These are phyloP conservation scores for Pulveroboletus sp. DNA, from an alignment of 1,284 basidiomycete genomes.

Conservation along the genomic window DNA sequence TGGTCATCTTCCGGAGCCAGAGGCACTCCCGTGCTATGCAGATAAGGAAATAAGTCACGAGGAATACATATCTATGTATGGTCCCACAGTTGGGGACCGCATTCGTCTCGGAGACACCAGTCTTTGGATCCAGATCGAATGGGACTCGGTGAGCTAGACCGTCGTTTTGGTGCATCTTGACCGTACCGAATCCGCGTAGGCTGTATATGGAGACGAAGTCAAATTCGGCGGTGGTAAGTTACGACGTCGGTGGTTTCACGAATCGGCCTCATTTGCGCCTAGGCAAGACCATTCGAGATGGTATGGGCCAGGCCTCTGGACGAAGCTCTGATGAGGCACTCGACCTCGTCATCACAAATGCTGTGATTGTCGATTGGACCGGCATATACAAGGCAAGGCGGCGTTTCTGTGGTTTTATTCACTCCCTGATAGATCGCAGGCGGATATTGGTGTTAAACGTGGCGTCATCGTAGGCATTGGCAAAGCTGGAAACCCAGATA, in stretches of 20 bases:
- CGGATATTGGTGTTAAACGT: slow-evolving; percentile 93
- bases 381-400: slow-evolving; percentile 85
- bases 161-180: not conserved
- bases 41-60: slow-evolving; percentile 62
- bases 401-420: not conserved
- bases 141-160: slow-evolving; percentile 64
- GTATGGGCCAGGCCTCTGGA: slow-evolving; percentile 92
- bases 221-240: slow-evolving; percentile 91
- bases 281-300: slow-evolving; percentile 94
- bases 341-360: slow-evolving; percentile 94
- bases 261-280: not conserved
- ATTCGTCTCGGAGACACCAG: slow-evolving; percentile 87
- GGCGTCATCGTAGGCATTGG: slow-evolving; percentile 89
- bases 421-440: slow-evolving; percentile 48
- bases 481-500: slow-evolving; percentile 96
- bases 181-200: slow-evolving; percentile 40
- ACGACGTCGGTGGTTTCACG: slow-evolving; percentile 7
- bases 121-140: slow-evolving; percentile 93
- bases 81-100: slow-evolving; percentile 90
- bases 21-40: slow-evolving; percentile 46
- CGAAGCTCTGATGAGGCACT: slow-evolving; percentile 69
- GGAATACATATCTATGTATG: slow-evolving; percentile 89
- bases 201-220: slow-evolving; percentile 90
- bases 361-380: slow-evolving; percentile 91
- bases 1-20: slow-evolving; percentile 61